Base-by-base conservation (phyloP, 345 rosid genomes). In the Psidium guajava region DNA sequence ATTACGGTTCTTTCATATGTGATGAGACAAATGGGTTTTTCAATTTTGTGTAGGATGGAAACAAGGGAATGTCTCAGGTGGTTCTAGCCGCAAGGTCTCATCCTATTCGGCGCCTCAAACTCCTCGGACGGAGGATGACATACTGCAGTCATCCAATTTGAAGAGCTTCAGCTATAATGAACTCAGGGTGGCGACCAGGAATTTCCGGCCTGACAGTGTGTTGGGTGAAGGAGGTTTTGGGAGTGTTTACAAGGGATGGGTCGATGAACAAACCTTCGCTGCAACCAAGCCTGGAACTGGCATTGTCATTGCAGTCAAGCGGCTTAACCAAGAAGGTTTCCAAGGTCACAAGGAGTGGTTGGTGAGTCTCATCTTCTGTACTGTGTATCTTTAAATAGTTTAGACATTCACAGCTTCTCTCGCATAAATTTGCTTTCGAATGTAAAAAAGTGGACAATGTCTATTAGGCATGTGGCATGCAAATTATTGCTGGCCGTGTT, bases 151-250 rank as follows among this genome's bases (percentile, higher is more conserved):
- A 1, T 87, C 98, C 18, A 97, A 90, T 87, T 97, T 36, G 36
- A 88, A 94, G 87, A 91, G 91, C 85, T 97, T 97, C 85, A 87
- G 73, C 89, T 96, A 92, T 54, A 88, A 73, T 87, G 97, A 94
- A 44, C 97, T 97, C 18, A 97, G 87, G 87, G 90, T 89, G 61
- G 96, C 99, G 3, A 97, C 99, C 11, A 92, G 97, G 89, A 96
- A 95, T 87, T 97, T 97, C 88, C 95, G 99, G 81, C 95, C 98
- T 3, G 99, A 97, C 87, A 92, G 98, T 90, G 95, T 97, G 83
- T 87, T 97, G 81, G 99, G 99, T 36, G 99, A 97, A 91, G 99
- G 99, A 42, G 99, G 99, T 24, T 97, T 97, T 6, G 99, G 99
- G 87, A 88, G 91, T 50, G 99, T 97, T 53, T 97, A 93, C 57